Evolutionary conservation across 2,329 filamentous ascomycete genomes (phyloP), one percentile per base, ranked within the genome.

Genomic region (Intubia oerlemansii): DNA sequence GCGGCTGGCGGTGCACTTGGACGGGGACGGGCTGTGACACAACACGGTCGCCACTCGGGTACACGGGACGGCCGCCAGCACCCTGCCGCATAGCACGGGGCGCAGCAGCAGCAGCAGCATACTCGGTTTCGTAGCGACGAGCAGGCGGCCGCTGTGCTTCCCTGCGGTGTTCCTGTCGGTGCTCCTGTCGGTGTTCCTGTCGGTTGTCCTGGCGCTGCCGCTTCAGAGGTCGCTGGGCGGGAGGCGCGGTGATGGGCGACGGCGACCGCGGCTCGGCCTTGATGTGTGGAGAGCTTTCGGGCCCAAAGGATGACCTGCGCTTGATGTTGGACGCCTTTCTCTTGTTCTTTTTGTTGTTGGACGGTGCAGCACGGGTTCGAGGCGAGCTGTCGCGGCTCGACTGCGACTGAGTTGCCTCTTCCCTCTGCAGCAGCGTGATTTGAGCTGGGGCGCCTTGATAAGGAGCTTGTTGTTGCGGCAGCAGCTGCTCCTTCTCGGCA

Each of bases 221-320:
- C 43, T 73, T 74, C 38, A 51, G 53, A 8, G 67, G 61, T 27
- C 65, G 57, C 18, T 55, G 45, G 34, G 59, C 56, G n/a, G 60
- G 53, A 13, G 57, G 57, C 12, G 57, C 57, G 34, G 51, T 51
- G 28, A 70, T 46, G 7, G 66, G 68, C 6, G 68, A 73, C 2
- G 64, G 61, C 2, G 70, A 75, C 27, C 54, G 57, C n/a, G 69
- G 69, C 42, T 76, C 70, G 15, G 59, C 50, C 41, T 75, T 76
- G 39, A 75, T 70, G 36, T 59, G 57, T 8, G 66, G 62, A 19
- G 55, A 57, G n/a, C n/a, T n/a, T 21, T 46, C 47, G 29, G 47
- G 54, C 51, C 54, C 54, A 40, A 48, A 52, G 34, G 62, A 62
- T 24, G 54, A 54, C 49, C 55, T 59, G 39, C 54, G 56, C 43